Evolutionary conservation across 2,329 filamentous ascomycete genomes (phyloP).

Genomic region (Epichloe hybrida): DNA sequence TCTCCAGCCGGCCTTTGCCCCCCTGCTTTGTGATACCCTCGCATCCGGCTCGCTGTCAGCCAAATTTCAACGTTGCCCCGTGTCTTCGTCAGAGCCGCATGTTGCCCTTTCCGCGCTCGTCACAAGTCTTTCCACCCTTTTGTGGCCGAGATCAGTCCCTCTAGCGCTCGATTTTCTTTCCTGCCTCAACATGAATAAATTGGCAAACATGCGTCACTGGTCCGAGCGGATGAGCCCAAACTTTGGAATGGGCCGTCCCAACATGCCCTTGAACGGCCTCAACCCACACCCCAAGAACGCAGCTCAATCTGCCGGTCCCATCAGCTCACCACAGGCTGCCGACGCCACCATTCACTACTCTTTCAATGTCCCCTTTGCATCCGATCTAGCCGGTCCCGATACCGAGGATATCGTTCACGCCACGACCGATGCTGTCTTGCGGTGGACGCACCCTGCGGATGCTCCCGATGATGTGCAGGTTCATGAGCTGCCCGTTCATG

Average conservation of each 20-base stretch:
- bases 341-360: slow-evolving; percentile 79
- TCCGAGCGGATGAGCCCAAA: slow-evolving; percentile 55
- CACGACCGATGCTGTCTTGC: slow-evolving; percentile 70
- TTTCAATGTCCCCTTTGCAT: slow-evolving; percentile 95
- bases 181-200: slow-evolving; percentile 49
- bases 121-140: background rate
- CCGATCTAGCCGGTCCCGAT: slow-evolving; percentile 81
- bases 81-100: slow-evolving; percentile 1
- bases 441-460: slow-evolving; percentile 87
- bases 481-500: slow-evolving; percentile 84
- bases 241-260: slow-evolving; percentile 50
- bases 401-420: slow-evolving; percentile 91
- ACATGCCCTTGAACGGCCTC: slow-evolving; percentile 41
- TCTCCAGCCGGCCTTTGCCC: background rate
- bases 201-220: slow-evolving; percentile 61
- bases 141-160: slow-evolving; percentile 2
- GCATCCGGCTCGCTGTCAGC: slow-evolving; percentile 13
- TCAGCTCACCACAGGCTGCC: slow-evolving; percentile 55
- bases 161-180: background rate
- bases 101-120: slow-evolving; percentile 2
- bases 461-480: slow-evolving; percentile 73
- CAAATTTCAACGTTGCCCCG: slow-evolving; percentile 12
- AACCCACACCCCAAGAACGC: slow-evolving; percentile 45
- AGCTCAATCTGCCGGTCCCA: slow-evolving; percentile 37
- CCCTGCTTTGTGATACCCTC: slow-evolving; percentile 11